These are phyloP conservation scores for Stevia rebaudiana DNA, from an alignment of 140 eudicot genomes.

Conservation along the genomic window DNA sequence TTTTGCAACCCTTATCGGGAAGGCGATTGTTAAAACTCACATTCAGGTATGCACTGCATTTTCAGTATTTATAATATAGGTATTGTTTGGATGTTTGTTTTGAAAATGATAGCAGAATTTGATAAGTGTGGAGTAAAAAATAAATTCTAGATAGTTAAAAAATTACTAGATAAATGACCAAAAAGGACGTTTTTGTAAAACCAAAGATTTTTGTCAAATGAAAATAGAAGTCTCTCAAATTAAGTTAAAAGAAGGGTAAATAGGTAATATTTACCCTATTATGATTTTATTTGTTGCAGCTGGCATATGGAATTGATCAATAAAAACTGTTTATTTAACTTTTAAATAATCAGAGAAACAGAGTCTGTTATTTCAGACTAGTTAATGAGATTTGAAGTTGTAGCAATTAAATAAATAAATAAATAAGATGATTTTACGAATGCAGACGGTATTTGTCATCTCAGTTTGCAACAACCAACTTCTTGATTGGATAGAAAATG, in stretches of 20 bases:
- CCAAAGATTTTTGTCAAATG: neutral
- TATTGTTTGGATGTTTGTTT: too few relatives aligned
- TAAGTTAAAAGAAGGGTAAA: neutral
- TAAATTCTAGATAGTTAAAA: neutral
- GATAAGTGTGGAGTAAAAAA: neutral
- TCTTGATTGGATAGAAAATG: constrained; percentile 73
- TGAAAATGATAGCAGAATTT: neutral
- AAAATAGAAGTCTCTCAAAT: neutral
- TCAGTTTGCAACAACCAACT: constrained; percentile 94
- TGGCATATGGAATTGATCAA: neutral
- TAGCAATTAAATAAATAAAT: neutral
- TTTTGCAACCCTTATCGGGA: constrained; percentile 62
- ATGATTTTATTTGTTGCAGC: neutral
- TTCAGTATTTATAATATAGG: too few relatives aligned
- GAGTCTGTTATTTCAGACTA: neutral
- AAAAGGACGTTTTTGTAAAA: neutral
- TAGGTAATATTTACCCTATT: neutral
- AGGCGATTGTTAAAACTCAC: constrained; percentile 72
- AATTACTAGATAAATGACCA: neutral
- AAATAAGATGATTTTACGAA: neutral
- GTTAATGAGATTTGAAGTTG: neutral
- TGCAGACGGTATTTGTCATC: constrained; percentile 69
- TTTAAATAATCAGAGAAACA: neutral
- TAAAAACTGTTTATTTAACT: neutral
- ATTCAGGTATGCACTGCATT: constrained; percentile 58